Base-by-base conservation (phyloP, 2,329 filamentous ascomycete genomes). In the Dryadomyces quercivorus region DNA sequence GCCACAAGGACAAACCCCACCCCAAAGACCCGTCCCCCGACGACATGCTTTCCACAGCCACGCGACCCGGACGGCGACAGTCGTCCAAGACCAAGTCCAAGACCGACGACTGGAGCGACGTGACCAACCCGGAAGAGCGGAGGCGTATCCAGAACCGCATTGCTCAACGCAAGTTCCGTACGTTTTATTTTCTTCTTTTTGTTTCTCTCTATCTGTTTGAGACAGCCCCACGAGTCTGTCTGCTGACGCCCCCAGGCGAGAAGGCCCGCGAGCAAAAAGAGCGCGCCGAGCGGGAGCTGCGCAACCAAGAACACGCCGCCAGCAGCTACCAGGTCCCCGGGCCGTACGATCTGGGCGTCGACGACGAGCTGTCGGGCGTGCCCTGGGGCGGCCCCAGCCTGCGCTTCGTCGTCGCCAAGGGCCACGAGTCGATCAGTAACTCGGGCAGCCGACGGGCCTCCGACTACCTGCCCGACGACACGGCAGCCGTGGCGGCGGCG, bases 121-220 rank as follows among this genome's bases (percentile, higher is more conserved):
- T 89, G 46, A 78, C 77, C 7, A 84, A 89, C 61, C 83, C 84
- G 0, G 81, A 82, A 57, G 83, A 88, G 69, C 76, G 86, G 63
- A 75, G 86, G 58, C 82, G 84, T 57, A 85, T 89, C 51, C 86
- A 90, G 65, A 90, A 90, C 65, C 78, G 84, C 53, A 78, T 88
- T 57, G 85, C 85, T 2, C 86, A 89, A 63, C 76, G 85, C 60
- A 88, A 88, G 62, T 89, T 88, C 61, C 77, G 86, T 89, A 75
- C n/a, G 56, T 55, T 36, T 36, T 15, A 13, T 40, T 40, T 40
- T 15, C 12, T 40, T 40, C 36, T 40, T 8, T 8, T 40, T 40
- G 10, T 40, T n/a, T n/a, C n/a, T n/a, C n/a, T n/a, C n/a, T n/a
- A n/a, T n/a, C n/a, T n/a, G n/a, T n/a, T n/a, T n/a, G n/a, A n/a